A percentile compares a stretch with the other conserved stretches of the same genome.
These are phyloP conservation scores for Tetracentron sinense DNA, from an alignment of 164 flowering plant genomes.

Conservation along the genomic window DNA sequence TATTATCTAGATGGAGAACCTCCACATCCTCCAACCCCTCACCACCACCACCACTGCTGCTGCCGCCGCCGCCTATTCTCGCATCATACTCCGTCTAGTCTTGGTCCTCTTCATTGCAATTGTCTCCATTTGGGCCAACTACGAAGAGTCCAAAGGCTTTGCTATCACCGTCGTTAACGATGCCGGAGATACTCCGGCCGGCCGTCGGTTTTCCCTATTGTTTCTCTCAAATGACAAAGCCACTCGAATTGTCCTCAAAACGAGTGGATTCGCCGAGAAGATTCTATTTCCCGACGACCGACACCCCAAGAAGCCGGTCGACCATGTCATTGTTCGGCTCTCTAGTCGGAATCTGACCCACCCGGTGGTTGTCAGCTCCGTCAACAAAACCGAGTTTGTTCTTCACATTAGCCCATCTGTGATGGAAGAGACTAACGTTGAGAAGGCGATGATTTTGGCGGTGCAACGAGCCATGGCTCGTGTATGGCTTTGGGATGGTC, in stretches of 20 bases:
- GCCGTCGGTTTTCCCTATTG: conserved; percentile 35
- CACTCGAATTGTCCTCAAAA: conserved; percentile 32
- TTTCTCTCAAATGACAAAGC: conserved; percentile 51
- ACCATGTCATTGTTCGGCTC: conserved; percentile 31
- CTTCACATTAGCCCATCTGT: conserved; percentile 25
- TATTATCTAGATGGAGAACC: conserved; percentile 8
- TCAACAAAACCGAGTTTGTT: conserved; percentile 11
- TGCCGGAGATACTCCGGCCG: conserved; percentile 21
- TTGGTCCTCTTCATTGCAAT: conserved; percentile 22
- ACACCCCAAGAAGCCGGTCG: conserved; percentile 25
- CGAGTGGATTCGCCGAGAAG: conserved; percentile 31
- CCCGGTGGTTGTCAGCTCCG: conserved; percentile 2
- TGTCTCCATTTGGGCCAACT: conserved; percentile 48
- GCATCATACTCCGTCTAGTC: conserved; percentile 30
- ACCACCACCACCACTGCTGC: conserved; percentile 15
- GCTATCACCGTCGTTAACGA: conserved; percentile 36
- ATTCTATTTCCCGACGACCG: conserved; percentile 29
- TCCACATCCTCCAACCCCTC: conserved; percentile 15
- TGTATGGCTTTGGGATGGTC: conserved; percentile 42
- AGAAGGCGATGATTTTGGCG: conserved; percentile 21
- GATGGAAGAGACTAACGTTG: conserved; percentile 21
- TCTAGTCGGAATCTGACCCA: conserved; percentile 11
- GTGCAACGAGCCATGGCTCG: conserved; percentile 42
- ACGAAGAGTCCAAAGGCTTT: conserved; percentile 59
- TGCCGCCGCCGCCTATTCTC: neutral